Conservation (phyloP, 805 yeast genomes). For the Starmerella sirachaensis region DNA sequence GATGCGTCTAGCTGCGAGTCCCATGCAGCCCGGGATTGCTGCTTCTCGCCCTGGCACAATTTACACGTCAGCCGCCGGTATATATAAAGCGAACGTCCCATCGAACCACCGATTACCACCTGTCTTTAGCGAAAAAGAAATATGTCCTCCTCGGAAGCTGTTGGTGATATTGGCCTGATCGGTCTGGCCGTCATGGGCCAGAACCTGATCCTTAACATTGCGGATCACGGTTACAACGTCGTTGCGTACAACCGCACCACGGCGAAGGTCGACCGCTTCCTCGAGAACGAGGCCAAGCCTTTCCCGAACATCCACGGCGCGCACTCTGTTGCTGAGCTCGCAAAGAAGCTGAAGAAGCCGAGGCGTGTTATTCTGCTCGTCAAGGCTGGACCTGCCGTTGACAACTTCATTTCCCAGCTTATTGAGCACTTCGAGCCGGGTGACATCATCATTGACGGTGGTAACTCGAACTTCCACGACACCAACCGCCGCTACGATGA, state of each 20-base stretch:
- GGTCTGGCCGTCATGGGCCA: constrained; percentile 99
- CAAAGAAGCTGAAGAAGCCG: constrained; percentile 86
- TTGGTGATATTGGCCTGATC: constrained; percentile 92
- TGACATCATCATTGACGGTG: constrained; percentile 98
- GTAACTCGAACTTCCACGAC: constrained; percentile 99
- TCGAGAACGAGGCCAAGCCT: constrained; percentile 89
- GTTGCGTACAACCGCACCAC: constrained; percentile 98
- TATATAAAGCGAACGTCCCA: constrained; percentile 2
- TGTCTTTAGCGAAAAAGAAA: not conserved
- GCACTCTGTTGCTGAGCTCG: constrained; percentile 77
- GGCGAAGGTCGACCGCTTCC: constrained; percentile 86
- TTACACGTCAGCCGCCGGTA: constrained; percentile 7
- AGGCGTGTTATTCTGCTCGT: constrained; percentile 89
- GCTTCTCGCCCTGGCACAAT: too few relatives aligned
- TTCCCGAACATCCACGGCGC: constrained; percentile 86
- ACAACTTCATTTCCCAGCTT: constrained; percentile 75
- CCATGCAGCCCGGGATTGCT: too few relatives aligned
- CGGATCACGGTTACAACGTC: constrained; percentile 97
- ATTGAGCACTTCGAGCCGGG: constrained; percentile 88
- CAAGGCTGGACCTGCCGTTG: constrained; percentile 95
- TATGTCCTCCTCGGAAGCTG: constrained; percentile 18
- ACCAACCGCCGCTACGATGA: constrained; percentile 92
- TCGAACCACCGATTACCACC: not conserved
- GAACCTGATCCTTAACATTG: constrained; percentile 92
- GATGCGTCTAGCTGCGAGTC: too few relatives aligned